phyloP scores from a whole-genome alignment of 805 yeast species.

The Pichia insulana region DNA sequence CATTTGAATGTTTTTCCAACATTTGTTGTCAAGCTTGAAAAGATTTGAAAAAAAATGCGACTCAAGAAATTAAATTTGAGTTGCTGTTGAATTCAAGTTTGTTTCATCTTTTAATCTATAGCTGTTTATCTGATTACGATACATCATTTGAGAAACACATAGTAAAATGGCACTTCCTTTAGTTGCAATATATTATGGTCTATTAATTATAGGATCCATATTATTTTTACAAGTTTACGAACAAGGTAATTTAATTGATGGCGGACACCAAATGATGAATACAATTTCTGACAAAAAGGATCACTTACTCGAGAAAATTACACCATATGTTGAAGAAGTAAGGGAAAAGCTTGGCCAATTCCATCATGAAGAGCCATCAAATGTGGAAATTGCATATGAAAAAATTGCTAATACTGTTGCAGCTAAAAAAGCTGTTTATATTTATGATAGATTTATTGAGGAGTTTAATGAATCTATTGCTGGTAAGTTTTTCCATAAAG shows the following conservation, averaged over 20 bases:
- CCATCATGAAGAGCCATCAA: background rate
- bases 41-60: too few species aligned
- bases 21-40: too few species aligned
- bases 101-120: too few species aligned
- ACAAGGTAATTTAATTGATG: constrained; percentile 2
- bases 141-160: background rate
- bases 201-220: constrained; percentile 3
- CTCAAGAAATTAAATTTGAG: too few species aligned
- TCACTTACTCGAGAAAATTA: background rate
- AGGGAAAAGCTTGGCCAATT: background rate
- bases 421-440: background rate
- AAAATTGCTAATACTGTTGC: background rate
- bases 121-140: background rate
- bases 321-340: background rate
- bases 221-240: constrained; percentile 3
- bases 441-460: background rate
- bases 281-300: background rate
- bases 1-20: background rate
- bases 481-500: background rate
- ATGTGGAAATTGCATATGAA: background rate
- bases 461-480: too few species aligned
- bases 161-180: constrained; percentile 4
- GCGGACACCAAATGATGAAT: background rate
- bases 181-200: constrained; percentile 4
- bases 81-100: too few species aligned